Evolutionary conservation across 2,329 filamentous ascomycete species (phyloP).

Genomic region (Aspergillus pseudonomiae): DNA sequence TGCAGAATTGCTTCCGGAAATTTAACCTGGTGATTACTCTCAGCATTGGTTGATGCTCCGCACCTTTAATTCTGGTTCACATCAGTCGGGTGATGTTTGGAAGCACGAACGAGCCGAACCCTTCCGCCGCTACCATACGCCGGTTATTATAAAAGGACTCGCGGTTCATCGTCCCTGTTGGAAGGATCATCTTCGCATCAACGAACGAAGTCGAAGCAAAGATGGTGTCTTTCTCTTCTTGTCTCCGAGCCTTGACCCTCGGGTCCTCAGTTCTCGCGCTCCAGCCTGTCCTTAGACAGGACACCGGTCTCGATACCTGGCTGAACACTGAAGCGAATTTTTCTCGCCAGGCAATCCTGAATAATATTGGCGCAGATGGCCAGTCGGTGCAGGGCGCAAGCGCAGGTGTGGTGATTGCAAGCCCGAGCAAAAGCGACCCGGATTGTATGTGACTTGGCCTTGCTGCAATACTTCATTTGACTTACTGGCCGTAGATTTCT

Average conservation of each 20-base stretch:
- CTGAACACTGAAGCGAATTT: not conserved
- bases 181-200: not conserved
- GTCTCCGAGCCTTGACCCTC: not conserved
- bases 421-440: conserved; percentile 57
- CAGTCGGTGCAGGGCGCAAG: conserved; percentile 52
- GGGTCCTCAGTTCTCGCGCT: not conserved
- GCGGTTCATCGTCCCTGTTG: not conserved
- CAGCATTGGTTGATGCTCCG: not conserved
- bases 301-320: not conserved
- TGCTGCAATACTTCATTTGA: not conserved
- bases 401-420: conserved; percentile 59
- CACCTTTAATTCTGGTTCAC: not conserved
- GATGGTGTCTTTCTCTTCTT: not conserved
- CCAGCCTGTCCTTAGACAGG: not conserved
- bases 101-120: not conserved
- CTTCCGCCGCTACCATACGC: not conserved
- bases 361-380: conserved; percentile 60
- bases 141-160: not conserved
- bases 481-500: conserved; percentile 63
- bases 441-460: conserved; percentile 50
- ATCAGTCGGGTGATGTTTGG: not conserved
- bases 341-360: conserved; percentile 39
- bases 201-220: not conserved
- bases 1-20: not conserved
- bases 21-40: not conserved